These are phyloP conservation scores for Penicillium paneum DNA, from an alignment of 2,329 filamentous ascomycete genomes.

Conservation along the genomic window DNA sequence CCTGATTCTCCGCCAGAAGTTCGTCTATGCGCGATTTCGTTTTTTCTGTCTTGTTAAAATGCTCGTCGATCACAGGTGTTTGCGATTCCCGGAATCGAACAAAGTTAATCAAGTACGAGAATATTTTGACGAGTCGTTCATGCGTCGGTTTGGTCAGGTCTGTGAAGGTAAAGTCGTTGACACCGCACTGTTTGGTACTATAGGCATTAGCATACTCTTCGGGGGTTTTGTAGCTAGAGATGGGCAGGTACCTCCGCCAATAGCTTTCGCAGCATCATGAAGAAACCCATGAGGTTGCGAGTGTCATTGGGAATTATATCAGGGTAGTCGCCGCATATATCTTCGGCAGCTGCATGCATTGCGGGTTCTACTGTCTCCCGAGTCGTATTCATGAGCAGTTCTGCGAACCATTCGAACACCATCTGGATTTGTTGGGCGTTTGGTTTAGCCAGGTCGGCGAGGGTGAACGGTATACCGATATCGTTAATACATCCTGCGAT, in stretches of 20 bases:
- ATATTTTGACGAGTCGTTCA: slow-evolving; percentile 86
- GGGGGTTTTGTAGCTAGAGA: neutral
- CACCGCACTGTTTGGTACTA: slow-evolving; percentile 63
- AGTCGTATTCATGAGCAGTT: slow-evolving; percentile 88
- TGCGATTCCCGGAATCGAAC: slow-evolving; percentile 94
- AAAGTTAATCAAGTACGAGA: slow-evolving; percentile 98
- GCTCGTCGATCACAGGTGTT: slow-evolving; percentile 81
- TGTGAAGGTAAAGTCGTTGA: slow-evolving; percentile 88
- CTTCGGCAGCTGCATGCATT: slow-evolving; percentile 87
- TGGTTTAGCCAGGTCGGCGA: slow-evolving; percentile 86
- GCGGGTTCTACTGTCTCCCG: slow-evolving; percentile 91
- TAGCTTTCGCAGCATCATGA: slow-evolving; percentile 74
- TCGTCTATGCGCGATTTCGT: slow-evolving; percentile 85
- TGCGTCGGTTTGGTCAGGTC: slow-evolving; percentile 90
- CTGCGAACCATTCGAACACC: slow-evolving; percentile 97
- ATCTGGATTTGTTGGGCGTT: slow-evolving; percentile 93
- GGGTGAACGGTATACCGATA: slow-evolving; percentile 84
- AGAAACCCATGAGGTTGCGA: slow-evolving; percentile 94
- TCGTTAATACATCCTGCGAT: slow-evolving; percentile 97
- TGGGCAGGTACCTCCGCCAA: slow-evolving; percentile 58
- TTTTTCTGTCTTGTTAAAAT: slow-evolving; percentile 85
- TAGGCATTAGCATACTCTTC: neutral
- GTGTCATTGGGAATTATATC: slow-evolving; percentile 85
- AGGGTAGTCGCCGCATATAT: slow-evolving; percentile 76
- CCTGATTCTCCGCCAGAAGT: slow-evolving; percentile 80